These are phyloP conservation scores for Astrephomene gubernaculifera DNA, from an alignment of 139 green algal species.

Conservation along the genomic window DNA sequence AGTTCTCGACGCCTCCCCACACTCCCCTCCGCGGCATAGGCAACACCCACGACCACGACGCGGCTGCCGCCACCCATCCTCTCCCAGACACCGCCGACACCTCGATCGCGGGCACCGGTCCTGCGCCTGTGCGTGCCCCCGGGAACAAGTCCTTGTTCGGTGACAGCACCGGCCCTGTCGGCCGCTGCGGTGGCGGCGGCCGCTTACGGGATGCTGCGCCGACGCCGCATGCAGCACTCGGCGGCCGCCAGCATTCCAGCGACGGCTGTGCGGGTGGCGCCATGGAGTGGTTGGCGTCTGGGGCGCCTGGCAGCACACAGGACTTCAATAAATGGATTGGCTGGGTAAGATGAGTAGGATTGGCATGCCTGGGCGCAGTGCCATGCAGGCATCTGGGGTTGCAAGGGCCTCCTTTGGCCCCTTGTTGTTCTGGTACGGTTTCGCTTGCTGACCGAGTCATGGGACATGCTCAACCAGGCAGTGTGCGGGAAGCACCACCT, in stretches of 20 bases:
- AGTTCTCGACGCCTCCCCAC: slow-evolving; percentile 38
- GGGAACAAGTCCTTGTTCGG: too few relatives aligned
- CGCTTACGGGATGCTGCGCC: too few relatives aligned
- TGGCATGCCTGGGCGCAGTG: too few relatives aligned
- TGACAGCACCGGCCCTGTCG: background rate
- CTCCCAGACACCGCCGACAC: background rate
- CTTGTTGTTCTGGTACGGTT: background rate
- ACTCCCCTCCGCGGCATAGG: slow-evolving; percentile 27
- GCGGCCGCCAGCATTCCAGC: background rate
- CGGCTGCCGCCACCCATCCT: background rate
- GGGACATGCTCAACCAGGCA: background rate
- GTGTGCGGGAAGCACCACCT: background rate
- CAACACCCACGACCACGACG: background rate
- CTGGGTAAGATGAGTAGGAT: background rate
- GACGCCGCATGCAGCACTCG: too few relatives aligned
- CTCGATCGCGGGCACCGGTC: too few relatives aligned
- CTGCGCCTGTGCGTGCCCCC: too few relatives aligned
- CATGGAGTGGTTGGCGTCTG: background rate
- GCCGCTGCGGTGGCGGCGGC: background rate
- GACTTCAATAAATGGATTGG: background rate
- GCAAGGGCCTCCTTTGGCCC: too few relatives aligned
- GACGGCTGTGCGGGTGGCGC: background rate
- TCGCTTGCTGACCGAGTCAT: background rate
- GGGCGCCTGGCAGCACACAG: background rate
- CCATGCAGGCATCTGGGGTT: too few relatives aligned